Percentiles rank a stretch among this genome's conserved stretches.
Evolutionary conservation across 345 rosid genomes (phyloP).

Genomic region (Populus deltoides): DNA sequence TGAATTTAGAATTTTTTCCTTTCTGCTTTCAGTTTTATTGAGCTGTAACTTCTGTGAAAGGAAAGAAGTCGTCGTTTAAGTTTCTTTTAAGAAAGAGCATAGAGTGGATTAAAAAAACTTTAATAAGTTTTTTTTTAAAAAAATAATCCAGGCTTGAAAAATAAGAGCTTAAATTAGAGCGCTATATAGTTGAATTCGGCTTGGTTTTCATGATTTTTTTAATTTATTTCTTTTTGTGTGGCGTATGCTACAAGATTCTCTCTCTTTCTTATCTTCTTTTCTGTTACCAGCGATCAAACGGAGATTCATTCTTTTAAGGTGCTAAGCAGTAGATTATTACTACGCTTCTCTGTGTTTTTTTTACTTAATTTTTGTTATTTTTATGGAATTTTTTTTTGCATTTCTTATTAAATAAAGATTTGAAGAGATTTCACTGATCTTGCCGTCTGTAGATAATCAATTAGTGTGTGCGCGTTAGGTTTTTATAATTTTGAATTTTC

Average conservation of each 20-base stretch:
- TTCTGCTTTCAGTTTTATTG: not conserved
- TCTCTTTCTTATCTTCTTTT: not conserved
- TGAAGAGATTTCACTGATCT: too few relatives aligned
- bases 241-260: not conserved
- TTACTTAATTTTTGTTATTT: too few relatives aligned
- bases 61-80: slow-evolving; percentile 24
- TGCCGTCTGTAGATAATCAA: too few relatives aligned
- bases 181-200: not conserved
- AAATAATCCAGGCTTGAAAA: not conserved
- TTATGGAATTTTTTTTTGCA: not conserved
- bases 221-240: not conserved
- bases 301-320: not conserved
- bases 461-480: too few relatives aligned
- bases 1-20: not conserved
- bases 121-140: not conserved
- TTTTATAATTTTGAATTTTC: too few relatives aligned
- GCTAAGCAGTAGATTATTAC: not conserved
- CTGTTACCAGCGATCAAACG: not conserved
- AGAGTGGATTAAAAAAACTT: not conserved
- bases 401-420: not conserved
- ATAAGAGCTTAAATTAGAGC: not conserved
- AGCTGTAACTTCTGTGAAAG: slow-evolving; percentile 10
- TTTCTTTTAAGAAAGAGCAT: not conserved
- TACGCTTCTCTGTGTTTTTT: not conserved
- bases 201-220: not conserved